Conservation (phyloP, 805 yeast species). For the Candida gorgasii region DNA sequence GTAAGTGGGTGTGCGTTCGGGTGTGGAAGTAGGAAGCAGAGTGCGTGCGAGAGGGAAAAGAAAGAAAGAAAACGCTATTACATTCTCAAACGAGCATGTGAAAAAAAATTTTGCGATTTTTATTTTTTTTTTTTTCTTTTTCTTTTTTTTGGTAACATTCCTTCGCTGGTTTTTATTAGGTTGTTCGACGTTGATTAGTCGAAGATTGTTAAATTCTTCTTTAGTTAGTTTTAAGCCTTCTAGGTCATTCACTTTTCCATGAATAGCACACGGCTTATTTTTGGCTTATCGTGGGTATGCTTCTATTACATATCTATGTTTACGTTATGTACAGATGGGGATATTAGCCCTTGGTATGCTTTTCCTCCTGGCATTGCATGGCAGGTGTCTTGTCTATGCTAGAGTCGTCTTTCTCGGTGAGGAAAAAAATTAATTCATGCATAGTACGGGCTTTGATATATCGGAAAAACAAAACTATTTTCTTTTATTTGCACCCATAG, state of each 20-base stretch:
- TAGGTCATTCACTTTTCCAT: not conserved
- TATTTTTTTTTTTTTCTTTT: not conserved
- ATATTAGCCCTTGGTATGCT: not conserved
- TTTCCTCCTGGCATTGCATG: not conserved
- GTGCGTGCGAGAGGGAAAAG: too few species aligned
- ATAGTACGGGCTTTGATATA: not conserved
- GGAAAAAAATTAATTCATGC: conserved; percentile 1
- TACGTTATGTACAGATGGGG: not conserved
- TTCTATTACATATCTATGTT: not conserved
- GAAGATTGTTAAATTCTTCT: not conserved
- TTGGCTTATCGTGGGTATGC: too few species aligned
- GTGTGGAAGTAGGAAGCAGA: too few species aligned
- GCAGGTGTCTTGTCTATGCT: not conserved
- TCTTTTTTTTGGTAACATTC: not conserved
- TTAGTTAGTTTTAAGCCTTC: conserved; percentile 2
- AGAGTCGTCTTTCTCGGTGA: not conserved
- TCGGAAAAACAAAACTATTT: too few species aligned
- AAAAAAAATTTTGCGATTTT: not conserved
- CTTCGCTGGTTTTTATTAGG: conserved; percentile 3
- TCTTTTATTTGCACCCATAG: too few species aligned
- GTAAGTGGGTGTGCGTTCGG: too few species aligned
- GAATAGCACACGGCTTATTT: too few species aligned
- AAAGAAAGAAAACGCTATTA: not conserved
- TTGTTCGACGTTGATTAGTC: not conserved
- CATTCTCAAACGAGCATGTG: conserved; percentile 4